Conservation (phyloP, 345 rosid genomes). For the Rhodomyrtus tomentosa region DNA sequence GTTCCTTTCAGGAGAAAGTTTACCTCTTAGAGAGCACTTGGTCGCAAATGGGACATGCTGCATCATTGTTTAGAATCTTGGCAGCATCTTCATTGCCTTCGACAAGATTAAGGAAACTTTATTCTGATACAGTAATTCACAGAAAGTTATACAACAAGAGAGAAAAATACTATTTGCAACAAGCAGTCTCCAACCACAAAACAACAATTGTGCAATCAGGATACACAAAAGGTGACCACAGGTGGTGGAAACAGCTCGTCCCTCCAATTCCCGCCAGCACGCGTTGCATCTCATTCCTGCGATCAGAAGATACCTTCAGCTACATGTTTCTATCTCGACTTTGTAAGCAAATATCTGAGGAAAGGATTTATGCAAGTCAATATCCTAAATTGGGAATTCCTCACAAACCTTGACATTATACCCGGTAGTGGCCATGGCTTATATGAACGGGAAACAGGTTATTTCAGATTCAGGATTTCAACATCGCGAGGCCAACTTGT, state of each 20-base stretch:
- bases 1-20: not conserved
- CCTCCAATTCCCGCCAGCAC: slow-evolving; percentile 95
- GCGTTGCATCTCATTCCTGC: slow-evolving; percentile 88
- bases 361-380: not conserved
- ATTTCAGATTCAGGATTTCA: not conserved
- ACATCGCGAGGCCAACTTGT: not conserved
- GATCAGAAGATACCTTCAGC: slow-evolving; percentile 7
- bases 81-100: slow-evolving; percentile 84
- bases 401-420: not conserved
- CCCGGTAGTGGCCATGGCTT: not conserved
- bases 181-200: not conserved
- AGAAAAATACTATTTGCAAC: not conserved
- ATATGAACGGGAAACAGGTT: not conserved
- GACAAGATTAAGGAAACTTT: slow-evolving; percentile 28
- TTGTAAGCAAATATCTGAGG: not conserved
- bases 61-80: slow-evolving; percentile 86
- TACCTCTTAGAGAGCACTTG: slow-evolving; percentile 96
- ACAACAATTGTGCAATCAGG: slow-evolving; percentile 2
- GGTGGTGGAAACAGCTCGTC: slow-evolving; percentile 77
- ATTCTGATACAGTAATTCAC: not conserved
- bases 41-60: slow-evolving; percentile 87
- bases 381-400: not conserved
- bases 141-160: not conserved
- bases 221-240: slow-evolving; percentile 93
- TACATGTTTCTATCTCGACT: slow-evolving; percentile 1